Evolutionary conservation across 441 rosid species (phyloP).

Genomic region (Pelargonium citronellum): DNA sequence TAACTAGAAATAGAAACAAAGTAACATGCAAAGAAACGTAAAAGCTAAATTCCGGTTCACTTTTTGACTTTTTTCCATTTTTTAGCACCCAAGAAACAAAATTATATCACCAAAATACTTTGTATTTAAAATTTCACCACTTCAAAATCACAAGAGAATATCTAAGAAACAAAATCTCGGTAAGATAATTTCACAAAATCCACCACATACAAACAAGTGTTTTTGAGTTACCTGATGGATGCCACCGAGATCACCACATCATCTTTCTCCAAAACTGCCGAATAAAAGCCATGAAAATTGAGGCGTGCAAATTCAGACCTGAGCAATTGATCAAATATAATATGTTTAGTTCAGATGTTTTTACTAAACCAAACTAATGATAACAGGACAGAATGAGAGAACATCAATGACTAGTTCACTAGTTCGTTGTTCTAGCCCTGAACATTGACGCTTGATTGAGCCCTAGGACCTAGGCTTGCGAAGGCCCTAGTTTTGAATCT

Average conservation of each 20-base stretch:
- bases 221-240: slow-evolving; percentile 61
- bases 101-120: too few relatives aligned
- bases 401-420: neutral
- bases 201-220: neutral
- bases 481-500: too few relatives aligned
- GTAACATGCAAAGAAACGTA: too few relatives aligned
- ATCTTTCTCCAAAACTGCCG: slow-evolving; percentile 80
- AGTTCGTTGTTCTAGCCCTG: too few relatives aligned
- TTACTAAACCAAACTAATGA: neutral
- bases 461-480: too few relatives aligned
- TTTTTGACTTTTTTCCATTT: too few relatives aligned
- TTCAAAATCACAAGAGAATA: slow-evolving; percentile 8
- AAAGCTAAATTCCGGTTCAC: too few relatives aligned
- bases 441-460: too few relatives aligned
- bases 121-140: too few relatives aligned
- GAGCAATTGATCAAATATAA: slow-evolving; percentile 17
- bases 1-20: too few relatives aligned
- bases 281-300: slow-evolving; percentile 73
- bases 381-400: neutral
- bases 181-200: slow-evolving; percentile 7
- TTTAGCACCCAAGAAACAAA: too few relatives aligned
- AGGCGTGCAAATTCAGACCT: slow-evolving; percentile 86
- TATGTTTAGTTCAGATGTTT: neutral
- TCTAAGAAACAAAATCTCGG: neutral
- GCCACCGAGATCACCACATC: slow-evolving; percentile 84